Base-by-base conservation (phyloP, 2,329 filamentous ascomycete genomes). In the Cladosporium sp. region DNA sequence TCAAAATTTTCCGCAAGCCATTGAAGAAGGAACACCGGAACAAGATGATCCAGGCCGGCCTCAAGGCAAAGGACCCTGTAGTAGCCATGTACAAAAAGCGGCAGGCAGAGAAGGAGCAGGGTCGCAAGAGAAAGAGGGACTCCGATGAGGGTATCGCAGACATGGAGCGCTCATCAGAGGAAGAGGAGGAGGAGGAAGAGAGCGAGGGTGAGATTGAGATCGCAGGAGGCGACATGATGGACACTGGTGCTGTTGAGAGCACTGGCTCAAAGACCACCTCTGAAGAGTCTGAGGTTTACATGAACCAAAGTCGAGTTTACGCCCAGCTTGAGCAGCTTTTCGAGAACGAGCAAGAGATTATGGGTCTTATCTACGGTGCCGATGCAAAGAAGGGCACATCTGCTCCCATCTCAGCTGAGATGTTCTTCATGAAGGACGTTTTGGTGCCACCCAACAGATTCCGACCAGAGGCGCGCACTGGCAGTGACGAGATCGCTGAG, bases 381-480 rank as follows among this genome's bases (percentile, higher is more conserved):
- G 57, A 59, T 22, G 36, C 48, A 12, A 55, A 57, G 37, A 49
- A 56, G 36, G 59, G 58, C 34, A 57, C 51, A 9, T 39, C 34
- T 2, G 47, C 54, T n/a, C 49, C 58, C 19, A 60, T 70, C 0
- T 69, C 66, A 24, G 65, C 69, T 3, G 89, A 96, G 64, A 96
- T 97, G 86, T 97, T 99, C 75, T 99, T 99, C 75, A 80, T 97
- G 57, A 86, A 89, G 57, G 87, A 86, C 35, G 78, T 99, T 53
- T 79, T 97, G 13, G 91, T 99, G 0, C 91, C 95, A 1, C 94
- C 94, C 2, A 99, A 96, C 71, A 88, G 87, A 66, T 99, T 88
- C 72, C 86, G 94, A 39, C 92, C 94, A 12, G 91, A 95, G 71
- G 90, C 91, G 9, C 83, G 85, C 59, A 92, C 90, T 28, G 90